A percentile compares a stretch with the other conserved stretches of the same genome.
These are phyloP conservation scores for Cylindrodendrum hubeiense DNA, from an alignment of 2,329 filamentous ascomycete genomes.

Conservation along the genomic window DNA sequence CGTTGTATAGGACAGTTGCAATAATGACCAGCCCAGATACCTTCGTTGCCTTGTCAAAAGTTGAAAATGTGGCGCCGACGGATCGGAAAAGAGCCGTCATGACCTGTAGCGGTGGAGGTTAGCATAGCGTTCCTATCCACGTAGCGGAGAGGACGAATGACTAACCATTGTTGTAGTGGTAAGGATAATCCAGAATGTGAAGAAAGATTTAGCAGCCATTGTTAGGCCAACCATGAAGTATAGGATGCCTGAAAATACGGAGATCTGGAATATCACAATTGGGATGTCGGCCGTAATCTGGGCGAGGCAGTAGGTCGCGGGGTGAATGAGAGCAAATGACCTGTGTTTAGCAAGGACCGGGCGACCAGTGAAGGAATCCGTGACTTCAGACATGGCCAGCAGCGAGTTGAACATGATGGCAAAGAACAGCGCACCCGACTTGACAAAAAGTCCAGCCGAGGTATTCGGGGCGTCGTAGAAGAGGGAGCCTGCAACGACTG, in stretches of 20 bases:
- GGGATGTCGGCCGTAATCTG: constrained; percentile 67
- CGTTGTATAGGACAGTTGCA: neutral
- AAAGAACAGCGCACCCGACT: constrained; percentile 74
- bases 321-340: constrained; percentile 68
- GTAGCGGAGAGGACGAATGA: constrained; percentile 54
- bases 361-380: constrained; percentile 69
- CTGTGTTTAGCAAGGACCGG: constrained; percentile 71
- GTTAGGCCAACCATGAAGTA: constrained; percentile 76
- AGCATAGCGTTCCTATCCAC: constrained; percentile 20
- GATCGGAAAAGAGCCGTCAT: neutral
- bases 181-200: constrained; percentile 71
- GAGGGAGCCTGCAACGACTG: constrained; percentile 73
- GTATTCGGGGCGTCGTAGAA: constrained; percentile 73
- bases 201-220: constrained; percentile 64
- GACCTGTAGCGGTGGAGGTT: neutral
- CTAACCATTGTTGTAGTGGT: constrained; percentile 63
- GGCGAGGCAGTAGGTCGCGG: constrained; percentile 69
- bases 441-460: constrained; percentile 71
- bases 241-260: constrained; percentile 66
- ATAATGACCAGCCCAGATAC: neutral
- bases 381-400: constrained; percentile 75
- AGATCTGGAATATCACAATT: constrained; percentile 68
- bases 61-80: constrained; percentile 38
- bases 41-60: constrained; percentile 71
- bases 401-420: constrained; percentile 72